These are phyloP conservation scores for Fusarium protoensiforme DNA, from an alignment of 2,329 filamentous ascomycete genomes.

Conservation along the genomic window DNA sequence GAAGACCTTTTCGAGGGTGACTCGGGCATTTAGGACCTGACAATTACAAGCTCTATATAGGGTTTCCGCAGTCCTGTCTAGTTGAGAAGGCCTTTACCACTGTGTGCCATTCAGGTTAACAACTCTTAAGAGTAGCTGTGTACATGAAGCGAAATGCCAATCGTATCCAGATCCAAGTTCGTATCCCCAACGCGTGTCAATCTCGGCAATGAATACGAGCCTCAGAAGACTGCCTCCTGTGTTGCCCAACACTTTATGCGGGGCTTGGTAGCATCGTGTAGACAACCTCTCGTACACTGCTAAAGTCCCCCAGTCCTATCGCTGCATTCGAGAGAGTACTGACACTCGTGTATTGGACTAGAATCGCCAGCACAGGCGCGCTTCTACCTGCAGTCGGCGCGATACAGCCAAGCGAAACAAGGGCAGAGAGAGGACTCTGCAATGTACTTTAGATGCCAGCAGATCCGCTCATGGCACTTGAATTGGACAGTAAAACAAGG, in stretches of 20 bases:
- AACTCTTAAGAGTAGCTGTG: not conserved
- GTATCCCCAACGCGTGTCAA: not conserved
- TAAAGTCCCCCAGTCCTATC: too few species aligned
- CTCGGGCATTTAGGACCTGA: slow-evolving; percentile 8
- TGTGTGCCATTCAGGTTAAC: not conserved
- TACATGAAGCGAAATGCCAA: not conserved
- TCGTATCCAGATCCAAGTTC: not conserved
- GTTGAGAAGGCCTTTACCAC: not conserved
- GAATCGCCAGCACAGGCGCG: not conserved
- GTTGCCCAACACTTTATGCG: not conserved
- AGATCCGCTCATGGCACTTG: not conserved
- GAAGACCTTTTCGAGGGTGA: slow-evolving; percentile 27
- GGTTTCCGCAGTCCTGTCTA: not conserved
- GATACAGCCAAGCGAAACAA: not conserved
- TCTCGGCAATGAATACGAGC: not conserved
- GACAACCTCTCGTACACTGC: too few species aligned
- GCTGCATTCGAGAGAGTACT: not conserved
- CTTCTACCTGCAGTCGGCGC: not conserved
- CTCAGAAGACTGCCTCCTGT: not conserved
- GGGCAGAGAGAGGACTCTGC: not conserved
- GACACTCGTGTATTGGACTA: not conserved
- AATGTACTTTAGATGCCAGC: not conserved
- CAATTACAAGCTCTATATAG: not conserved
- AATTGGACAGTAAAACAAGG: not conserved
- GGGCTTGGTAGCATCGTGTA: not conserved